Evolutionary conservation across 257 asterid genomes (phyloP).

Genomic region (Primulina eburnea): DNA sequence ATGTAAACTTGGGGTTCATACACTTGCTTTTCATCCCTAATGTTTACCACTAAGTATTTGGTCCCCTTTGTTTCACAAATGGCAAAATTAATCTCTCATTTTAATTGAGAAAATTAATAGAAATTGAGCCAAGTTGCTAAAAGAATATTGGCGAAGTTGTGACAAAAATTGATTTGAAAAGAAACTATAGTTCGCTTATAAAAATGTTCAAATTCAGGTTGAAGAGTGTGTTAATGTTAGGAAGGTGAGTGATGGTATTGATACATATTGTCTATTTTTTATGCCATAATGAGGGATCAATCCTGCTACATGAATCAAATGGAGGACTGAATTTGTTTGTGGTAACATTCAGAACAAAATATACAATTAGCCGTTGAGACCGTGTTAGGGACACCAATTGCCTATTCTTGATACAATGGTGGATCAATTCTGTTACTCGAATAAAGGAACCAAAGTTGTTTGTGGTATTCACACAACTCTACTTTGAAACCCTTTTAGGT

Average conservation of each 20-base stretch:
- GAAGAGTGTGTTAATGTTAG: not conserved
- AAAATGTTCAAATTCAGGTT: no score
- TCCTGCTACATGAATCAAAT: not conserved
- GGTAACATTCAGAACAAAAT: not conserved
- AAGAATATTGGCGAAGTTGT: no score
- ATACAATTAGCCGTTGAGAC: not conserved
- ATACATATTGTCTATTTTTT: not conserved
- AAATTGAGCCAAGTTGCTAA: not conserved
- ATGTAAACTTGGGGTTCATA: no score
- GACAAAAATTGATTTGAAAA: not conserved
- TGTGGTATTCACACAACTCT: not conserved
- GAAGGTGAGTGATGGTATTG: not conserved
- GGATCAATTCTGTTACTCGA: not conserved
- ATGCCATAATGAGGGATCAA: not conserved
- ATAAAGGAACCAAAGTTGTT: not conserved
- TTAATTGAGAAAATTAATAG: not conserved
- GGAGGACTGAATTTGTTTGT: not conserved
- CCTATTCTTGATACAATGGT: no score
- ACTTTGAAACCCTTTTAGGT: not conserved
- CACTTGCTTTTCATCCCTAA: not conserved
- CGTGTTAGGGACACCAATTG: not conserved
- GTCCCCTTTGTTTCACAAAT: not conserved
- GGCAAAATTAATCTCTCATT: not conserved
- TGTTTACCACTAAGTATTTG: not conserved
- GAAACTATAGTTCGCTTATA: not conserved